Evolutionary conservation across 1,139 yeast species (phyloP).

Genomic region (Debaryomyces fabryi): DNA sequence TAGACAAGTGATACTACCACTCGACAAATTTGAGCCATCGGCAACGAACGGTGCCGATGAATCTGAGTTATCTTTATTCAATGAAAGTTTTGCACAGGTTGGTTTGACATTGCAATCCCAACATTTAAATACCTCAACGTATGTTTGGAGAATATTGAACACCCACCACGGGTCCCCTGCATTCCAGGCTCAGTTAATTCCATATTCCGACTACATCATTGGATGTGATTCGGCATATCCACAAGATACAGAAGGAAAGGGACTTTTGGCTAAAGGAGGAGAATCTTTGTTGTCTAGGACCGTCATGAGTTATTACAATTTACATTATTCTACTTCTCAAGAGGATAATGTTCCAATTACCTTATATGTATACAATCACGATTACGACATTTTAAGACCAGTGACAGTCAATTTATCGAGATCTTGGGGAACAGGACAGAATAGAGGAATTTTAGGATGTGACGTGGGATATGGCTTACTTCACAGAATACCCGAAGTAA

Average conservation of each 20-base stretch:
- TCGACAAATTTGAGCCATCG: conserved; percentile 24
- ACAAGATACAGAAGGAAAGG: conserved; percentile 56
- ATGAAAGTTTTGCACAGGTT: conserved; percentile 35
- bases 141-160: conserved; percentile 83
- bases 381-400: conserved; percentile 81
- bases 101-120: conserved; percentile 80
- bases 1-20: conserved; percentile 53
- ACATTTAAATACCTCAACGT: conserved; percentile 73
- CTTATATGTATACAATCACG: conserved; percentile 86
- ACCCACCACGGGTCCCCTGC: conserved; percentile 86
- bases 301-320: conserved; percentile 57
- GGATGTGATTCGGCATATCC: conserved; percentile 70
- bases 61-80: conserved; percentile 19
- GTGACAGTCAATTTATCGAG: conserved; percentile 65
- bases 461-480: conserved; percentile 92
- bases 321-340: conserved; percentile 40
- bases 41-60: conserved; percentile 10
- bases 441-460: conserved; percentile 82
- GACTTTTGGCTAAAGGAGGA: conserved; percentile 78
- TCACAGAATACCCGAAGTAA: conserved; percentile 78
- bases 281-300: conserved; percentile 77
- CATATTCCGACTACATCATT: conserved; percentile 85
- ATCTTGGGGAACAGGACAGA: conserved; percentile 53
- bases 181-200: conserved; percentile 76
- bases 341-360: conserved; percentile 46